Percentiles rank a stretch among this genome's conserved stretches.
These are phyloP conservation scores for Ogataea trehalophila DNA, from an alignment of 805 yeast genomes.

Conservation along the genomic window DNA sequence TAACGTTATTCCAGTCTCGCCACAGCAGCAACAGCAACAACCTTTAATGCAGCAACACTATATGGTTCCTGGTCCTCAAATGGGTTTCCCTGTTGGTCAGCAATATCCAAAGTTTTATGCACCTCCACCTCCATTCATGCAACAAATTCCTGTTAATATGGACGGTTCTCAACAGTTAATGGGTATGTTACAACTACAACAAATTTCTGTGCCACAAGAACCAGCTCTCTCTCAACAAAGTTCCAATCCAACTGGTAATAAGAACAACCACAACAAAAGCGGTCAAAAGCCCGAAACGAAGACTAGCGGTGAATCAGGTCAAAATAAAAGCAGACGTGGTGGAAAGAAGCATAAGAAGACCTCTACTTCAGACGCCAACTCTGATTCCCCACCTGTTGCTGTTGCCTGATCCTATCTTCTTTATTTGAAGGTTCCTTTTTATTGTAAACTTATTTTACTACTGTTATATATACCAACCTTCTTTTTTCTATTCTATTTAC, in stretches of 20 bases:
- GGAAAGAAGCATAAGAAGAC: too few species aligned
- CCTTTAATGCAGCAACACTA: not conserved
- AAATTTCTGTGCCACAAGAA: not conserved
- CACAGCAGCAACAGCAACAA: not conserved
- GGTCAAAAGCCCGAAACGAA: not conserved
- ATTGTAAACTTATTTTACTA: too few species aligned
- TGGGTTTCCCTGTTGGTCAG: slow-evolving; percentile 1
- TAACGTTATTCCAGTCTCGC: slow-evolving; percentile 14
- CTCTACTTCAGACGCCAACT: too few species aligned
- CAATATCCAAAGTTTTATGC: not conserved
- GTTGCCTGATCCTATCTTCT: too few species aligned
- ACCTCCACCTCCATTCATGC: slow-evolving; percentile 1
- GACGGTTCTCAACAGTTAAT: slow-evolving; percentile 15
- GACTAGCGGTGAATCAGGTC: too few species aligned
- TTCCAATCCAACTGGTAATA: not conserved
- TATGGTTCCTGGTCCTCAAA: not conserved
- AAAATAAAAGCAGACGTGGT: too few species aligned
- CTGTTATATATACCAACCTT: too few species aligned
- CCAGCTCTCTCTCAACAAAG: not conserved
- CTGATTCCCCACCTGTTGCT: too few species aligned
- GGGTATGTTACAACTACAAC: slow-evolving; percentile 7
- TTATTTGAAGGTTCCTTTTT: too few species aligned
- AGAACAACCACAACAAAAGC: not conserved
- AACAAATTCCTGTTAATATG: slow-evolving; percentile 4
- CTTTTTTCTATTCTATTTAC: too few species aligned